Evolutionary conservation across 495 filamentous ascomycete genomes (phyloP).

Genomic region (Neurospora discreta): DNA sequence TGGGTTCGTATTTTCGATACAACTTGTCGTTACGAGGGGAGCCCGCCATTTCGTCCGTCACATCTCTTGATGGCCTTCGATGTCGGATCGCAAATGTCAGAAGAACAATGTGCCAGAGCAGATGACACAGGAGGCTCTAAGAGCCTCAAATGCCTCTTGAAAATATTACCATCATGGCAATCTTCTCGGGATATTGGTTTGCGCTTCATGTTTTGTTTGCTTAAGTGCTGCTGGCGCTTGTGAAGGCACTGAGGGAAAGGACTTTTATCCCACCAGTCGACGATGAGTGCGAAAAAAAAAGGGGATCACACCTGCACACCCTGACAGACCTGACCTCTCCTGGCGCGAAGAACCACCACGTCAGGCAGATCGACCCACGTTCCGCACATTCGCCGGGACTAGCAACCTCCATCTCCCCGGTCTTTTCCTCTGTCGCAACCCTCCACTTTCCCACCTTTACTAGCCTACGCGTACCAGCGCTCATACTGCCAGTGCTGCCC

Average conservation of each 20-base stretch:
- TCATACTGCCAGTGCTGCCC: background rate
- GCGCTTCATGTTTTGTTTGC: background rate
- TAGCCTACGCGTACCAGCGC: background rate
- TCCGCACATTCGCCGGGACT: constrained; percentile 22
- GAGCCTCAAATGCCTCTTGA: background rate
- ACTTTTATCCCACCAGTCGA: constrained; percentile 3
- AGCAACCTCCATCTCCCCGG: constrained; percentile 24
- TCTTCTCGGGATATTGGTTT: background rate
- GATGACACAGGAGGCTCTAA: background rate
- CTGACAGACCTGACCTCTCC: background rate
- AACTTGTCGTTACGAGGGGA: background rate
- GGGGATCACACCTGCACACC: constrained; percentile 11
- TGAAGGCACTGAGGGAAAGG: background rate
- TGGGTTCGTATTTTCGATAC: background rate
- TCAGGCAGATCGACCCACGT: constrained; percentile 26
- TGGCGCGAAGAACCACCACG: constrained; percentile 2
- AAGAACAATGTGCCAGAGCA: background rate
- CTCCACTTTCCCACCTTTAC: constrained; percentile 17
- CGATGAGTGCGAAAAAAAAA: constrained; percentile 10
- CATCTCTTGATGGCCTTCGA: background rate
- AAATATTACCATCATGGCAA: background rate
- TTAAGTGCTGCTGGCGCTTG: background rate
- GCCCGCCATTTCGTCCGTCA: background rate
- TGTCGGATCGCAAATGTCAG: background rate
- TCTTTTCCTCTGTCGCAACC: constrained; percentile 22